Percentiles rank a stretch among this genome's conserved stretches.
Evolutionary conservation across 225 moss, liverwort and hornwort genomes (phyloP).

Genomic region (Sphagnum contortum): DNA sequence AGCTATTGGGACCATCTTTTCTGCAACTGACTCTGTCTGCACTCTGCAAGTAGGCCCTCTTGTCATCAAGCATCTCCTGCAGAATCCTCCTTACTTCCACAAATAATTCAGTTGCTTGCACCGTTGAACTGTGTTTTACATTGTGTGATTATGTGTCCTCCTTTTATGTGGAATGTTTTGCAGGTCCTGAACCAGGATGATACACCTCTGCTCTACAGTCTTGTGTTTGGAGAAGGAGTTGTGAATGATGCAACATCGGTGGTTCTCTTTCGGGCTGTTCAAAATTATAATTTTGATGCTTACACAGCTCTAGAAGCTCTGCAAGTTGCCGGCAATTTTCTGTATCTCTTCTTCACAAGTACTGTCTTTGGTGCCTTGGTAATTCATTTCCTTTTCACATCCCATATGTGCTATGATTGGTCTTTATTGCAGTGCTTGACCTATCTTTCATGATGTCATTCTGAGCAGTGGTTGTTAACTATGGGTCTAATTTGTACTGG

Average conservation of each 20-base stretch:
- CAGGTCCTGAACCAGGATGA: conserved; percentile 80
- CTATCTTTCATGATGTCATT: too few species aligned
- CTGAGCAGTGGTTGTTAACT: too few species aligned
- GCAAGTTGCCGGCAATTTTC: conserved; percentile 55
- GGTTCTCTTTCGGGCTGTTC: conserved; percentile 81
- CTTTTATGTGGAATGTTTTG: background rate
- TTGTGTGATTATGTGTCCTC: too few species aligned
- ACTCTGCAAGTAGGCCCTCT: conserved; percentile 49
- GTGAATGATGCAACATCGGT: conserved; percentile 97
- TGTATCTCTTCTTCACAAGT: conserved; percentile 72
- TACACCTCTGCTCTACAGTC: conserved; percentile 86
- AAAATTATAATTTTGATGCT: conserved; percentile 56
- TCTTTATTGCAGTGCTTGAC: too few species aligned
- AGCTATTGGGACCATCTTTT: conserved; percentile 78
- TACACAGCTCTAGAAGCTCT: conserved; percentile 49
- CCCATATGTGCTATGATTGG: too few species aligned
- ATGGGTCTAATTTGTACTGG: too few species aligned
- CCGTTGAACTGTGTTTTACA: too few species aligned
- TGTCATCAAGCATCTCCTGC: background rate
- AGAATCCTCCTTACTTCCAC: too few species aligned
- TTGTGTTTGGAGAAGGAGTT: conserved; percentile 94
- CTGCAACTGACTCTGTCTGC: conserved; percentile 94
- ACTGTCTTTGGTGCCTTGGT: conserved; percentile 59
- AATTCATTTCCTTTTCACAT: background rate
- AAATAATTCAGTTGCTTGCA: too few species aligned